Base-by-base conservation (phyloP, 106 monocot genomes). In the Dioscorea dumetorum region DNA sequence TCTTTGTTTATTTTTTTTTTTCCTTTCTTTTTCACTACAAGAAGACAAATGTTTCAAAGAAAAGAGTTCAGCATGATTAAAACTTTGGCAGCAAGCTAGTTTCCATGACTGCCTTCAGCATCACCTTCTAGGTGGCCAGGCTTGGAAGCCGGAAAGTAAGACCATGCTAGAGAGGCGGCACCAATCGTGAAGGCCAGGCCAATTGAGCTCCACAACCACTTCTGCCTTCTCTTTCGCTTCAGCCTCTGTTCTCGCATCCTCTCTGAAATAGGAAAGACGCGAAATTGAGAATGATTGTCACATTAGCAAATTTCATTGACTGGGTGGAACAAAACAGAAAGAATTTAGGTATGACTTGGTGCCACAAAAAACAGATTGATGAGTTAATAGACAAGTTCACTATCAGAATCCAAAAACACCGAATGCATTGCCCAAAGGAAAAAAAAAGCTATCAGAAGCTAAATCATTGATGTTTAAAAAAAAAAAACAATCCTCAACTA, bases 161-260 rank as follows among this genome's bases (percentile, higher is more conserved):
- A 76, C 80, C 80, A 81, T 11, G 67, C 76, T 41, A 81, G 62
- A 12, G 76, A 75, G 21, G 80, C 76, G 48, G 71, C 53, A 20
- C 80, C 71, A 16, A 81, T 66, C 18, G 80, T 81, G n/a, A 76
- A 48, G 0, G 67, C 80, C 28, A 81, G 58, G 35, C 80, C 70
- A 28, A 81, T 49, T 8, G 80, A 81, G 23, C 75, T 59, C 71
- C 75, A 81, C 50, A 81, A 57, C 80, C 76, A 81, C 51, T 68
- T 81, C 61, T 81, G 76, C 61, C 61, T 33, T 22, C 60, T 72
- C 70, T 76, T 81, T 10, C 62, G 64, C 48, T 14, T 77, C 12
- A 72, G 33, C 0, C 81, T 41, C 2, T 68, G 72, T 60, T 77
- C 76, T 41, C 81, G 61, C 49, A 76, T 61, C 72, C 72, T 50